Evolutionary conservation across 768 basidiomycete genomes (phyloP), one percentile per base, ranked within the genome.

Genomic region (Mrakia hoshinonis): DNA sequence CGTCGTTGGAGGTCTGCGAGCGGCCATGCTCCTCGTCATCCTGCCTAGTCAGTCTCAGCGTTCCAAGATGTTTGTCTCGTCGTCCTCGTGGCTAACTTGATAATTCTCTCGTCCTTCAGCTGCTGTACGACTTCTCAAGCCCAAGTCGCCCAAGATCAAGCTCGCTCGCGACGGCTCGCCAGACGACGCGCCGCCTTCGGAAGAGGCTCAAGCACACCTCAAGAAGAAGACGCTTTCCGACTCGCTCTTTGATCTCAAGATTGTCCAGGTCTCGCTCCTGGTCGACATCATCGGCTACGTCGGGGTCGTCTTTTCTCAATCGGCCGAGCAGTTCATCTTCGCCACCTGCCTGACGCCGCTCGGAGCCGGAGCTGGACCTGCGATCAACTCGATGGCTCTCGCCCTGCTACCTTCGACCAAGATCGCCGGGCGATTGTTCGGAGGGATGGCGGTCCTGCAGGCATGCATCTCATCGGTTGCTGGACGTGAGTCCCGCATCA

Each of bases 361-460:
- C 29, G 86, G 86, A 0, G 77, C 82, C 0, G 90, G 88, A 1
- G 85, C 87, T 70, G 77, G 76, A 29, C 91, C 92, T 11, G 86
- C 89, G 1, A 72, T 84, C 10, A 87, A 90, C 69, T 87, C 87
- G 26, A 83, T 91, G 46, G 86, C 90, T 3, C 80, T 94, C 52
- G 85, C 87, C 74, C 82, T 89, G n/a, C 73, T 85, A 1, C 84
- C 86, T 2, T 82, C 7, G 47, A 75, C 74, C 0, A 82, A 82
- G 18, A 89, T 92, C 76, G 81, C 83, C 15, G 92, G 91, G 3
- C 83, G 82, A 75, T 81, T 96, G 22, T 93, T 92, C 76, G 92
- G 91, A 15, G 91, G 86, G 4, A 74, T 93, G 70, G 86, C 87
- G 69, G 89, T 93, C 36, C 74, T 91, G 4, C 85, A 89, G 73